Base-by-base conservation (phyloP, 306 rosid genomes). In the Gynostemma pentaphyllum region DNA sequence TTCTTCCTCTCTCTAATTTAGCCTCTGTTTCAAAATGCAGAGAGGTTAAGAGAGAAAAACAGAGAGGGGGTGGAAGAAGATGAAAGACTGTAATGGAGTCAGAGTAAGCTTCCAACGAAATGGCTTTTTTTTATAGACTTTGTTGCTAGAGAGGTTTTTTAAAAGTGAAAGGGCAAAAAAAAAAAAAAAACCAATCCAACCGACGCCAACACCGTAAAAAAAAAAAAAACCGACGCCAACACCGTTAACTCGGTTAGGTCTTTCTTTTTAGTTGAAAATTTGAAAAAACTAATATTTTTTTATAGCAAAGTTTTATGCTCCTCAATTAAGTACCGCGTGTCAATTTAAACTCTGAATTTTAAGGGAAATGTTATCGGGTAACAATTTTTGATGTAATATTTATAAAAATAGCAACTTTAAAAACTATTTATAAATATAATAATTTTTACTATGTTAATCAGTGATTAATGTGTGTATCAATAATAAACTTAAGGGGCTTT, bases 121-220 rank as follows among this genome's bases (percentile, higher is more conserved):
- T 61, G 66, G 50, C 66, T 61, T 61, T 61, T 59, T 40, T 61
- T 61, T 61, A 61, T 61, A 61, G 66, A 61, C 66, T 61, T 61
- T 61, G 13, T 61, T 1, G 21, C 44, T 1, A 39, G 8, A 14
- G 0, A 39, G 6, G 39, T 39, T 19, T 16, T 6, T 28, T 10
- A 34, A 32, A 19, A 16, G 21, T 4, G 12, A 27, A 11, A 5
- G 28, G 13, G 5, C 0, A 5, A 45, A 26, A 24, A 19, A 13
- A 21, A 60, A 60, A 4, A 54, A 19, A 34, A 34, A 34, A 19
- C 21, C 44, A 40, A 40, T 61, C 23, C 37, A 61, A 61, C 66
- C 50, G 66, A 61, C 50, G 66, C 41, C 66, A 41, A 61, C 66
- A 40, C 66, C 66, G 66, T 61, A 19, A 13, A 21, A 60, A 60